Conservation (phyloP, 2,329 filamentous ascomycete genomes). For the Drechslerella stenobrocha region DNA sequence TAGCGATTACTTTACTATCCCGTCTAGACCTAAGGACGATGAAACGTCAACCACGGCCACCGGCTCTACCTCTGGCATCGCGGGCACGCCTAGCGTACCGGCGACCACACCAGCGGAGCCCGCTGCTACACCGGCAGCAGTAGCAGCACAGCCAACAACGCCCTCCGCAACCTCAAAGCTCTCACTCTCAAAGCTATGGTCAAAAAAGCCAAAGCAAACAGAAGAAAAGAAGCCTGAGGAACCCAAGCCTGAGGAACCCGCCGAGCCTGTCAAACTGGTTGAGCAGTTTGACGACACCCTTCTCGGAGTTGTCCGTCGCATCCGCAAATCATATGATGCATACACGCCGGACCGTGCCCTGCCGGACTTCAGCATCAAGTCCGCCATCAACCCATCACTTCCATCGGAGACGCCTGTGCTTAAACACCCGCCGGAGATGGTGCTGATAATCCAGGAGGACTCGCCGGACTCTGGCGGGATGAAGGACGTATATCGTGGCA, state of each 20-base stretch:
- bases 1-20: conserved; percentile 74
- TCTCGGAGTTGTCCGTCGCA: conserved; percentile 70
- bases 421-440: conserved; percentile 69
- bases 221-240: conserved; percentile 50
- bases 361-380: conserved; percentile 59
- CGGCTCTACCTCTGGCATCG: conserved; percentile 59
- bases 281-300: conserved; percentile 70
- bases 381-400: conserved; percentile 69
- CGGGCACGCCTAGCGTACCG: conserved; percentile 16
- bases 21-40: conserved; percentile 60
- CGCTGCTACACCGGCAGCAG: conserved; percentile 57
- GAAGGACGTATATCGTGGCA: conserved; percentile 88
- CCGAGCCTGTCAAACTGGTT: conserved; percentile 52
- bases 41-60: conserved; percentile 59
- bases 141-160: conserved; percentile 56
- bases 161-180: conserved; percentile 58
- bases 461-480: conserved; percentile 64
- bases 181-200: conserved; percentile 63
- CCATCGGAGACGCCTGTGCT: conserved; percentile 75
- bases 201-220: conserved; percentile 58
- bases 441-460: conserved; percentile 71
- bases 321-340: conserved; percentile 71
- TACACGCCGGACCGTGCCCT: conserved; percentile 54
- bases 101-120: conserved; percentile 44
- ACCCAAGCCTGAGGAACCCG: conserved; percentile 44